Evolutionary conservation across 1,284 basidiomycete genomes (phyloP), one percentile per base, ranked within the genome.

Genomic region (Amylostereum chailletii): DNA sequence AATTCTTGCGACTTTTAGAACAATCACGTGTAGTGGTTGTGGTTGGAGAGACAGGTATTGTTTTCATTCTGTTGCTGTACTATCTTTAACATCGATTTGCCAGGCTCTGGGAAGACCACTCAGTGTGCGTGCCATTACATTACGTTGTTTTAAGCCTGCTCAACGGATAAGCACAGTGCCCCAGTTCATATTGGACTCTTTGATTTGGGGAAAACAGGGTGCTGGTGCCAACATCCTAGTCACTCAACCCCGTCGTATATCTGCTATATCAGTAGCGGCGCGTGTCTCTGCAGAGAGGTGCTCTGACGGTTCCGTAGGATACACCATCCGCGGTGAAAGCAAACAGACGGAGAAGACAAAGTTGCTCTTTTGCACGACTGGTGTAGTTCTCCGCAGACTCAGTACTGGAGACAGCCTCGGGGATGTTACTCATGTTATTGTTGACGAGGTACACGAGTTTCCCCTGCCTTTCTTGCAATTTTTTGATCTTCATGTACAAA

Each of bases 281-380:
- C 84, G 94, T 49, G 94, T 97, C 10, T 90, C 91, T 4, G 71
- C 84, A 38, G 94, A 97, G 64, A 79, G 93, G 2, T 69, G 86
- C 26, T 85, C 94, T 54, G 89, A 93, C 53, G 84, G 82, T 8
- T 86, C 87, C 5, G 86, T 94, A 27, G 91, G 92, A 1, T 96
- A 96, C 60, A 83, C 86, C 1, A 94, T 96, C 53, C 79, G 93
- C 48, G 94, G 94, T n/a, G 92, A 96, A 66, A 81, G 79, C 34
- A 87, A 81, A 52, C 77, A 83, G 31, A 71, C 70, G 4, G 69
- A 71, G 26, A 74, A 75, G 34, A 93, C 90, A 1, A 85, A 88
- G 56, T 66, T 96, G 5, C 68, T 95, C 11, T 97, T 96, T 62
- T 93, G 92, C 60, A 97, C 94, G 0, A 97, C 92, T 3, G 94